Evolutionary conservation across 129 eudicot genomes (phyloP), one percentile per base, ranked within the genome.

Genomic region (sunflower (Helianthus annuus)): DNA sequence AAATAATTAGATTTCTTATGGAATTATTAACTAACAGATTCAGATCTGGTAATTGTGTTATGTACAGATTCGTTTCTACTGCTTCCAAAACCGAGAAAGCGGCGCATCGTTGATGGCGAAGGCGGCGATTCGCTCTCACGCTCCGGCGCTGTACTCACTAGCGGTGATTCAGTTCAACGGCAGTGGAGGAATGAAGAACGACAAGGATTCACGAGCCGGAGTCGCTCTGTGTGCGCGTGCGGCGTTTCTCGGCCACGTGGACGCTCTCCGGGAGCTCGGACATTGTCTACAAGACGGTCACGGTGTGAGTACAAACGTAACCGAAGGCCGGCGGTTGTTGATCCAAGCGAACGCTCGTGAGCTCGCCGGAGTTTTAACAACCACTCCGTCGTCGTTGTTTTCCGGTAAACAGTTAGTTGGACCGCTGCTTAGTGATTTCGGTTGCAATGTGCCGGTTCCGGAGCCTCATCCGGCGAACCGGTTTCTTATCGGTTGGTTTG

Each of bases 341-440:
- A 94, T 91, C 63, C 92, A 86, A 69, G 97, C 97, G 49, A 91
- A 88, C 78, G 90, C 90, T 4, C 92, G 92, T 13, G 97, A 91
- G 73, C 81, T 58, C 74, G 0, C 83, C 88, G 1, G 48, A 85
- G 3, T 51, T 84, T 40, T 74, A 6, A 32, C 36, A 32, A 32
- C 36, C 36, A 32, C 36, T 32, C 36, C 36, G 36, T 32, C 36
- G 4, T 32, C 36, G 36, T 2, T 32, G 36, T 32, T 32, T 32
- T 32, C 4, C 4, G 36, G 36, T 32, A 32, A 32, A 32, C 36
- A 32, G 46, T 6, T 42, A 2, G 46, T 7, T 42, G 82, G 79
- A 45, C 87, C 92, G 40, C 46, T 91, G 64, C 51, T 88, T 7
- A 91, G 96, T 66, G 97, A 91, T 63, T 91, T 88, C 73, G 97